Base-by-base conservation (phyloP, 2,329 filamentous ascomycete genomes). In the Pyrenochaeta sp. region DNA sequence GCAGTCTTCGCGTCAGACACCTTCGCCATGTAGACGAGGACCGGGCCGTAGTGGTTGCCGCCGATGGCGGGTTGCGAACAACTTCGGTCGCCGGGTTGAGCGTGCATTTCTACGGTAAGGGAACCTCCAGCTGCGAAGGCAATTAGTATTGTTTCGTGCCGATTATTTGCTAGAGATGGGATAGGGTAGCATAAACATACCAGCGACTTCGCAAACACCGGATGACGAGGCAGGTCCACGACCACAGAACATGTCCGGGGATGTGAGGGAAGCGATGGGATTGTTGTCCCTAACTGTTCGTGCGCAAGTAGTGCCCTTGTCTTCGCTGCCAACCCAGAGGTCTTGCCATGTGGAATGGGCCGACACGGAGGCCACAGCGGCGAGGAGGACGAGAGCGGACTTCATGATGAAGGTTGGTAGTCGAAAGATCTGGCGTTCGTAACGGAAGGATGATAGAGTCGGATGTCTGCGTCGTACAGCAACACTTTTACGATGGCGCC, bases 301-400 rank as follows among this genome's bases (percentile, higher is more conserved):
- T 8, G 69, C 61, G 54, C 74, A 77, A 8, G 62, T 71, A 6
- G 59, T 64, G 3, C 49, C 66, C 55, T 75, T 72, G 57, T 78
- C 75, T 48, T 62, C 64, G 44, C 57, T 67, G 34, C 75, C 75
- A 54, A 77, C 73, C 75, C 75, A 78, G 2, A 78, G 62, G 34
- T 78, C 44, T 52, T 78, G 75, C 72, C 73, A 78, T 66, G 75
- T 78, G 2, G 75, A 73, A 66, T 78, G 75, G 15, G 75, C 74
- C 24, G 74, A 77, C 54, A 72, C 75, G 37, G 70, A 67, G 5
- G 72, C 72, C 50, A 65, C 72, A 12, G 73, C 61, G 39, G 75
- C 74, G 52, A 77, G 68, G 42, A 77, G 50, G 30, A 74, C 60
- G 44, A 74, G 43, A 49, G 66, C 60, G 46, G 72, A 59, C 69